These are phyloP conservation scores for Maudiozyma pseudohumilis DNA, from an alignment of 805 yeast species.

Conservation along the genomic window DNA sequence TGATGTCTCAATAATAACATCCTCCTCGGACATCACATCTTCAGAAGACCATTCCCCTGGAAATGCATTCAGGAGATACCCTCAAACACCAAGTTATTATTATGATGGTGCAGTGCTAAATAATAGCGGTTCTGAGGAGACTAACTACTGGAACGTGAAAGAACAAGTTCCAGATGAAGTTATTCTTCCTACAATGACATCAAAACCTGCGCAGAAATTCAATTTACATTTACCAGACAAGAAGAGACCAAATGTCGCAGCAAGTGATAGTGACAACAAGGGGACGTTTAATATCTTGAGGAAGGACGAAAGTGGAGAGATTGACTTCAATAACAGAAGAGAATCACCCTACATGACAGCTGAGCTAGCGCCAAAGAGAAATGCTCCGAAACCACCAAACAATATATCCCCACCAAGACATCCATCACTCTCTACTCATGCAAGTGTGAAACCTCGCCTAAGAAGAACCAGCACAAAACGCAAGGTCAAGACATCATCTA, in stretches of 20 bases:
- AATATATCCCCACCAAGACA: conserved; percentile 18
- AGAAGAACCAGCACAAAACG: conserved; percentile 13
- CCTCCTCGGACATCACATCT: conserved; percentile 25
- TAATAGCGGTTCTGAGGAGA: conserved; percentile 13
- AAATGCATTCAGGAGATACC: conserved; percentile 18
- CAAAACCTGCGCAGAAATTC: conserved; percentile 5
- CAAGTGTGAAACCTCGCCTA: conserved; percentile 9
- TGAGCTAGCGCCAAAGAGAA: conserved; percentile 56
- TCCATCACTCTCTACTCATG: conserved; percentile 9
- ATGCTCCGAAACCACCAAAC: conserved; percentile 61
- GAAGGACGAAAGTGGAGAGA: conserved; percentile 53
- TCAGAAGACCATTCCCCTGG: conserved; percentile 23
- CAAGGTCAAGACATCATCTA: conserved; percentile 5
- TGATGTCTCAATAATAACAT: conserved; percentile 20
- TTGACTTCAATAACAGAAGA: conserved; percentile 72
- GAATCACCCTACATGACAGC: conserved; percentile 60
- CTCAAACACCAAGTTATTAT: conserved; percentile 28
- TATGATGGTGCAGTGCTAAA: conserved; percentile 14
- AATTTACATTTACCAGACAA: conserved; percentile 3
- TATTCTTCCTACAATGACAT: conserved; percentile 8
- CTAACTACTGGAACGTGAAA: conserved; percentile 24
- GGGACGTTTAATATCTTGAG: conserved; percentile 59
- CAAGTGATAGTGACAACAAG: conserved; percentile 12
- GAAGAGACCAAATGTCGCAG: not conserved
- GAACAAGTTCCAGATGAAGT: conserved; percentile 13